Conservation (phyloP, 345 rosid genomes). For the Populus alba region DNA sequence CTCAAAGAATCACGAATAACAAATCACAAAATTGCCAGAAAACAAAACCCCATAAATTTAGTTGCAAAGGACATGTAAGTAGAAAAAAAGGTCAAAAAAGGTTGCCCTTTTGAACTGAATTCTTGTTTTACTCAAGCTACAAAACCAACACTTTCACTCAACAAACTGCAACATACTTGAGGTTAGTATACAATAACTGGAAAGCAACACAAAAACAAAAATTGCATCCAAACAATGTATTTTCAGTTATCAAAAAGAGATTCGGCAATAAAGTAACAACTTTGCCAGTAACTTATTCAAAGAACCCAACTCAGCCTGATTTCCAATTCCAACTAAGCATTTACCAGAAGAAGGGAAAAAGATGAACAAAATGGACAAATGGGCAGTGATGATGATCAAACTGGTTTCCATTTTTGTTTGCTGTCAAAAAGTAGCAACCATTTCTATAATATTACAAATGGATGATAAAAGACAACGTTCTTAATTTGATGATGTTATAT, state of each 20-base stretch:
- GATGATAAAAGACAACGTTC: conserved; percentile 17
- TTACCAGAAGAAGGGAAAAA: neutral
- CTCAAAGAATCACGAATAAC: neutral
- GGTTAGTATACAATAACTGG: neutral
- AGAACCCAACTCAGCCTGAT: neutral
- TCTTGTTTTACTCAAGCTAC: neutral
- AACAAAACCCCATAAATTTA: neutral
- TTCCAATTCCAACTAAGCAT: neutral
- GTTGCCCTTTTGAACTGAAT: neutral
- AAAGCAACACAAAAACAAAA: neutral
- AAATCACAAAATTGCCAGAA: neutral
- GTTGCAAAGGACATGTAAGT: neutral
- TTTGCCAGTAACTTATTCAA: neutral
- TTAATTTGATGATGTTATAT: conserved; percentile 15
- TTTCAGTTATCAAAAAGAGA: neutral
- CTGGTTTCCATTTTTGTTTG: conserved; percentile 12
- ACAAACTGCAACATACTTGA: neutral
- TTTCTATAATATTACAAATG: conserved; percentile 1
- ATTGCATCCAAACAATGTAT: neutral
- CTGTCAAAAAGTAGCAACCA: conserved; percentile 4
- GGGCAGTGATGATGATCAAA: neutral
- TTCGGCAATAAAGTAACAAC: neutral
- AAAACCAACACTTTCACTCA: neutral
- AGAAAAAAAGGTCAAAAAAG: neutral
- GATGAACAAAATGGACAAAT: neutral